Evolutionary conservation across 345 rosid genomes (phyloP).

Genomic region (Rhodamnia argentea): DNA sequence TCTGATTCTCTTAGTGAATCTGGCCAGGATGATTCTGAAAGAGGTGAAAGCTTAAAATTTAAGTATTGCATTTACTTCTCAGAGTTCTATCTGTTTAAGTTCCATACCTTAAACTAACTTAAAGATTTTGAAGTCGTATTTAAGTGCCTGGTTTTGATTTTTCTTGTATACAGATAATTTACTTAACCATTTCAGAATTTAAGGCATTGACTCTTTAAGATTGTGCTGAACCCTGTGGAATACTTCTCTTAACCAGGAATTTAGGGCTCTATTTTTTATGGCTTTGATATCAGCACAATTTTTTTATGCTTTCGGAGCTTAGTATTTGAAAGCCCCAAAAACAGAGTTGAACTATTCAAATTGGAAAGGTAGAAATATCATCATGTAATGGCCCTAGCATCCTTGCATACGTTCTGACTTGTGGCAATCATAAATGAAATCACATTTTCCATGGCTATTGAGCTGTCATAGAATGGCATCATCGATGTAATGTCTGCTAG

Average conservation of each 20-base stretch:
- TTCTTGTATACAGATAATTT: neutral
- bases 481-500: neutral
- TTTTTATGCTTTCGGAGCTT: neutral
- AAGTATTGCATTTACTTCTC: neutral
- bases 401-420: neutral
- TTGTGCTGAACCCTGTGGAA: neutral
- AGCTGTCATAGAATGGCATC: neutral
- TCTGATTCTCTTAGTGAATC: constrained; percentile 21
- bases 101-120: neutral
- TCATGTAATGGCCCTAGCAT: too few species aligned
- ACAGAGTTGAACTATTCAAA: neutral
- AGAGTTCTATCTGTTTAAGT: neutral
- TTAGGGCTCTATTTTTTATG: neutral
- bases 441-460: neutral
- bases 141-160: neutral
- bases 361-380: neutral
- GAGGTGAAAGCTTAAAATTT: constrained; percentile 14
- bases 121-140: neutral
- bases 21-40: constrained; percentile 25
- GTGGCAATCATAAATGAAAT: neutral
- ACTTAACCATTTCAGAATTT: neutral
- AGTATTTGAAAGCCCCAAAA: neutral
- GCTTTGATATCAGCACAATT: neutral
- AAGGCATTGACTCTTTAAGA: neutral
- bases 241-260: neutral